Base-by-base conservation (phyloP, 345 rosid species). In the Populus simonii region DNA sequence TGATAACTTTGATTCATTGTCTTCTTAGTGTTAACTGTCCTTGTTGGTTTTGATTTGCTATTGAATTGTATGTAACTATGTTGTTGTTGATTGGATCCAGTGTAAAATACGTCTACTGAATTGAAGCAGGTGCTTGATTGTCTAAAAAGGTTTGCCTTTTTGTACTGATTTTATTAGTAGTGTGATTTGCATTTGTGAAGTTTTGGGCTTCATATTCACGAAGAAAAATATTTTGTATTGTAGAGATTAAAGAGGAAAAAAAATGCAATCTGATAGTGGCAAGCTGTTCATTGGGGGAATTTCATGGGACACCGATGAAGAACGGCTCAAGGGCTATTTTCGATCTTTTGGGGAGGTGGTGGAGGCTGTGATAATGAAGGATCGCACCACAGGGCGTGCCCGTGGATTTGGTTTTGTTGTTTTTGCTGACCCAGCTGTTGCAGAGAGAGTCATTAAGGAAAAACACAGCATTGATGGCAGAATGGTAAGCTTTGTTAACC, bases 241-340 rank as follows among this genome's bases (percentile, higher is more conserved):
- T 62, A 89, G 90, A 79, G 82, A 27, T 29, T 43, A 16, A 45
- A 27, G 51, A 59, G 15, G 63, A 51, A 13, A 35, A 61, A 90
- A 86, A 80, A 96, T 96, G 99, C 93, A 93, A 88, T 88, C 96
- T 35, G 99, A 92, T 72, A 84, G 80, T 88, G 99, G 99, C 13
- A 96, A 96, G 87, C 82, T 96, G 63, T 96, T 96, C 87, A 88
- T 96, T 47, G 99, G 99, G 71, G 99, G 99, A 59, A 93, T 96
- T 80, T 96, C 99, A 11, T 96, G 99, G 99, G 99, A 96, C 85
- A 93, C 99, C 70, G 84, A 92, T 84, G 99, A 96, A 83, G 99
- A 93, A 49, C 81, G 93, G 70, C 93, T 96, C 82, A 93, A 89
- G 86, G 98, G 93, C 82, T 93, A 96, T 81, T 96, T 96, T 76